These are phyloP conservation scores for Zizania palustris DNA, from an alignment of 202 grass and related monocot genomes.

Conservation along the genomic window DNA sequence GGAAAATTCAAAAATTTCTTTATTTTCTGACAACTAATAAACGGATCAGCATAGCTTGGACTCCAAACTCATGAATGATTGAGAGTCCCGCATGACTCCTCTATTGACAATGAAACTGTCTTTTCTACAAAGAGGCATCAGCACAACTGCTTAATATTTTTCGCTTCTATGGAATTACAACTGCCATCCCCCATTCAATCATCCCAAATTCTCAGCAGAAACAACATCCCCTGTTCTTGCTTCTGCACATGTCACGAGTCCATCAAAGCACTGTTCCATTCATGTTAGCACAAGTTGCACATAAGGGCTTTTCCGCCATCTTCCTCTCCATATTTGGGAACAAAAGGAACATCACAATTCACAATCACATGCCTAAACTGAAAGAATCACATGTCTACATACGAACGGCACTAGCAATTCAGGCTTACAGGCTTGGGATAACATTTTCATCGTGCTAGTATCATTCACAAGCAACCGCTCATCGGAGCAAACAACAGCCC, in stretches of 20 bases:
- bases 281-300: background rate
- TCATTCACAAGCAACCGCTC: no score
- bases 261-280: background rate
- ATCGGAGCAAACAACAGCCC: no score
- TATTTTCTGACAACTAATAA: background rate
- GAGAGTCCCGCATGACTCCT: background rate
- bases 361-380: background rate
- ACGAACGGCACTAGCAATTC: no score
- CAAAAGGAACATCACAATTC: background rate
- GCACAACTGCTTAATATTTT: background rate
- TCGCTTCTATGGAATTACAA: background rate
- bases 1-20: background rate
- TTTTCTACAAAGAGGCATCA: slow-evolving; percentile 13
- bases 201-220: background rate
- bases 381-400: background rate
- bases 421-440: no score
- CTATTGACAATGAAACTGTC: background rate
- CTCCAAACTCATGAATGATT: background rate
- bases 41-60: slow-evolving; percentile 1
- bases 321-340: background rate
- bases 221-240: background rate
- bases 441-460: no score
- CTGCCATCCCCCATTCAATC: background rate
- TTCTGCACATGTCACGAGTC: background rate
- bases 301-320: background rate